Base-by-base conservation (phyloP, 78 protist genomes). In the Isochrysis galbana region DNA sequence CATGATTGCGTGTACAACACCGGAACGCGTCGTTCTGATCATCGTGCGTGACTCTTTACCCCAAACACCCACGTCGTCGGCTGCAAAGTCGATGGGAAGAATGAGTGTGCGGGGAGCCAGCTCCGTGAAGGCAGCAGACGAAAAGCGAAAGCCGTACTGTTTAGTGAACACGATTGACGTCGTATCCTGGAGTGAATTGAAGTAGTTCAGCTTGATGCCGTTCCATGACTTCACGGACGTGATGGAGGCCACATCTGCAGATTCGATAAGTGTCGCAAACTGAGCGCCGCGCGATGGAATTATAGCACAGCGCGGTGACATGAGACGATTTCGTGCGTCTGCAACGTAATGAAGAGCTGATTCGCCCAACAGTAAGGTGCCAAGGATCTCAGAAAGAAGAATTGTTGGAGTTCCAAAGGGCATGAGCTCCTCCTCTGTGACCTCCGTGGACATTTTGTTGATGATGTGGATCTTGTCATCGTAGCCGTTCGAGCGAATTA, bases 341-440 rank as follows among this genome's bases (percentile, higher is more conserved):
- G 4, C 2, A n/a, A 93, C 61, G 51, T 91, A 46, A 42, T 41
- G 55, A 5, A 90, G 80, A 19, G 92, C 93, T 25, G 86, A 77
- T 61, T 93, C 95, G 45, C 92, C 92, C 39, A 93, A 74, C 48
- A 93, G 91, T 4, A 77, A 80, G 41, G 95, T 77, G 83, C 92
- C 95, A n/a, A 93, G 88, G 42, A 93, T 89, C 80, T 93, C 95
- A 22, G 77, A 67, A n/a, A 93, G 72, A 3, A 93, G 32, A 0
- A 93, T 0, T 39, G 70, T 72, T 2, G 93, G 82, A 19, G 5
- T 1, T 21, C 55, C 88, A 23, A 7, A 32, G 46, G 4, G 48
- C 44, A 48, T 39, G 82, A 91, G 55, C 42, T 80, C 47, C 25
- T 41, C 92, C 3, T 5, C 36, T 25, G 0, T 0, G 36, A 87